A percentile compares a stretch with the other conserved stretches of the same genome.
Evolutionary conservation across 805 yeast genomes (phyloP).

Genomic region (Wickerhamomyces ciferrii): DNA sequence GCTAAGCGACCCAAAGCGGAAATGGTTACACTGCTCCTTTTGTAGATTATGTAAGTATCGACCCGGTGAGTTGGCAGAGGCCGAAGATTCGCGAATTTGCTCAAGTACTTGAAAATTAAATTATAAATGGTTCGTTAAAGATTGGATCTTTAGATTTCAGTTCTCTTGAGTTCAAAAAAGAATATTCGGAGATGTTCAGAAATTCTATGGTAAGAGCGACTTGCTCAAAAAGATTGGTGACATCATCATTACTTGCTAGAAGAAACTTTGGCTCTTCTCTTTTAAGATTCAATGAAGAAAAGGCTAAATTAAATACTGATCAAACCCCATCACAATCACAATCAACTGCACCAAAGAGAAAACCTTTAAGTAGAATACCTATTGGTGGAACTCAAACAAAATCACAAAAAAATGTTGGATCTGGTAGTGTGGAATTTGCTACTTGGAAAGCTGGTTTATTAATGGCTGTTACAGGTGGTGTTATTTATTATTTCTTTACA

Average conservation of each 20-base stretch:
- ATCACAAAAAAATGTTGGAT: slow-evolving; percentile 24
- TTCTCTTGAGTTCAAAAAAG: too few species aligned
- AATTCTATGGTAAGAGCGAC: neutral
- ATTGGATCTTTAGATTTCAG: too few species aligned
- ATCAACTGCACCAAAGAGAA: slow-evolving; percentile 22
- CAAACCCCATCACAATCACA: slow-evolving; percentile 6
- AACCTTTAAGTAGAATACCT: slow-evolving; percentile 78
- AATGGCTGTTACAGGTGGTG: slow-evolving; percentile 66
- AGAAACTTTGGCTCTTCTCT: slow-evolving; percentile 12
- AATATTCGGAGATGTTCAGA: slow-evolving; percentile 1
- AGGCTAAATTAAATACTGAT: neutral
- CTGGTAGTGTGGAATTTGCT: slow-evolving; percentile 59
- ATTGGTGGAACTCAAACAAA: slow-evolving; percentile 51
- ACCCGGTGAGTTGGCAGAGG: slow-evolving; percentile 1
- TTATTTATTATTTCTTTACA: slow-evolving; percentile 63
- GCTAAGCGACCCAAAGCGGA: slow-evolving; percentile 7
- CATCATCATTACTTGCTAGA: neutral
- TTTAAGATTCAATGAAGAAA: slow-evolving; percentile 10
- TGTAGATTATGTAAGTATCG: too few species aligned
- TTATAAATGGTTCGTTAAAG: too few species aligned
- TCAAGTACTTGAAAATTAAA: too few species aligned
- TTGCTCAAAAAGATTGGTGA: neutral
- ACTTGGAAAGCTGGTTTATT: slow-evolving; percentile 80
- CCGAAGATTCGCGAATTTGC: neutral
- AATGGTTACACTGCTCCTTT: neutral